Evolutionary conservation across 2,329 filamentous ascomycete species (phyloP), one percentile per base, ranked within the genome.

Genomic region (Fusarium udum): DNA sequence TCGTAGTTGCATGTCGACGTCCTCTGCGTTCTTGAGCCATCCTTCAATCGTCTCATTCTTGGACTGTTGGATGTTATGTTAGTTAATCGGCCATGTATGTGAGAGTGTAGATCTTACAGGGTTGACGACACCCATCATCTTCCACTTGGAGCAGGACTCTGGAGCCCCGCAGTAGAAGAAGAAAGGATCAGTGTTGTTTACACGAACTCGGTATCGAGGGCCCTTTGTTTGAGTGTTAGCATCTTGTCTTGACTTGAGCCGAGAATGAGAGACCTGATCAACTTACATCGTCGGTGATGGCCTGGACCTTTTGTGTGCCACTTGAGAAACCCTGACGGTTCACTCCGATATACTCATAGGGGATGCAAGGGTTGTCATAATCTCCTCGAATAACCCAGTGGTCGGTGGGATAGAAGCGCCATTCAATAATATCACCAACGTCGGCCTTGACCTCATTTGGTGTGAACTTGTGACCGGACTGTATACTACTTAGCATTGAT

Each of bases 61-160:
- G 26, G 65, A 79, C 89, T 90, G 77, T 81, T n/a, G 11, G 7
- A 4, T 8, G 22, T 66, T 73, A 22, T 76, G 73, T 37, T 14
- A n/a, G 60, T 34, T 22, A 24, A 24, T 34, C 12, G 26, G 20
- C 31, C 8, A 34, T 15, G 9, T 31, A 18, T 13, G 20, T 20
- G 10, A 4, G 20, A 43, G 31, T 12, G 2, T 26, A 24, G 26
- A n/a, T 26, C 36, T 68, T 83, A 91, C 88, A 12, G 91, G 88
- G 77, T 95, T 95, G 74, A 95, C 91, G 3, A 89, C 92, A 7
- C 92, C 93, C 22, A 95, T 87, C 93, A 95, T 95, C 28, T 89
- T 86, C 48, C 91, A 87, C 6, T 83, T 80, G 7, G 86, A 85
- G 77, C 93, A 95, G 4, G 91, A 93, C 2, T 85, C 87, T 0